Evolutionary conservation across 768 basidiomycete genomes (phyloP), one percentile per base, ranked within the genome.

Genomic region (Panaeolus papilionaceus): DNA sequence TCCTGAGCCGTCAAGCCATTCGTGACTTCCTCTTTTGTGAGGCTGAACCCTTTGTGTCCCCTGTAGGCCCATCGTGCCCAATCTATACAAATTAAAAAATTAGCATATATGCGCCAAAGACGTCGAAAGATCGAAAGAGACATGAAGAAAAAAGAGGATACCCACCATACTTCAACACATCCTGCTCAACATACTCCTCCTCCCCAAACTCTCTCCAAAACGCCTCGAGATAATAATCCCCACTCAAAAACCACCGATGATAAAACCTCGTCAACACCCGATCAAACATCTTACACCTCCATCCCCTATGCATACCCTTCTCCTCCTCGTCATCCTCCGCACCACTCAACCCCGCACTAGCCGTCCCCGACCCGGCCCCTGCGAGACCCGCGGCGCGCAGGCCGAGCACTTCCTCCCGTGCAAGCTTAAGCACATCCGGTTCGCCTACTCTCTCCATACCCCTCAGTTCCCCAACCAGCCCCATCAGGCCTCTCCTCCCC

Each of bases 211-310:
- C 83, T 4, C 77, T 66, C 71, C 75, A 82, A 70, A 84, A 82
- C 16, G 75, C 75, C 65, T 74, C 75, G 14, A 82, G 58, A 64
- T 76, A 80, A 75, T 79, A 78, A 38, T 82, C 80, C 28, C 76
- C 70, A 66, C 75, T 79, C 11, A 84, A 73, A 37, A 85, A 75
- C 84, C 84, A 85, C 16, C 79, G 75, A 47, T 80, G 73, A 71
- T 79, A 81, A 68, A 82, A 84, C 64, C 84, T 74, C 37, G 76
- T 75, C 54, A 85, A 69, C 20, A 81, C 79, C 3, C 84, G 73
- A 76, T 85, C 83, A 64, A 85, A 83, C 71, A 73, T 77, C 26
- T 76, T 62, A 67, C 78, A 77, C 54, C 83, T 75, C 84, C 84
- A 85, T 20, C 61, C 64, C 65, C 73, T 77, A 51, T 78, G 77